Percentiles rank a stretch among this genome's conserved stretches.
Evolutionary conservation across 2,329 filamentous ascomycete genomes (phyloP).

Genomic region (Fusarium piperis): DNA sequence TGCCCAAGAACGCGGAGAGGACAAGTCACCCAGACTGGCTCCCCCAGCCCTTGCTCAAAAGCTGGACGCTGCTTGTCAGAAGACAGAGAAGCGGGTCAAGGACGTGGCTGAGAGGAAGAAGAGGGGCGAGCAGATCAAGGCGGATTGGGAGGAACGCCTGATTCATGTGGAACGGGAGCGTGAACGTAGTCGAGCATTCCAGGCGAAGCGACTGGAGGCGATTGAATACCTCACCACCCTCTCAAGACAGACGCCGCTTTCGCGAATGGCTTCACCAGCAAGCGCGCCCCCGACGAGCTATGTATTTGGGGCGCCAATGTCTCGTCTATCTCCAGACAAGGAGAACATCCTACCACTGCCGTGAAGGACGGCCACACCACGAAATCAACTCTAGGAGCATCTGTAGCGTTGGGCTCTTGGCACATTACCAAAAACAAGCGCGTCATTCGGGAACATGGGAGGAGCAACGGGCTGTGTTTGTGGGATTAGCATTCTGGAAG

Average conservation of each 20-base stretch:
- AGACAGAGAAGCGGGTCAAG: conserved; percentile 56
- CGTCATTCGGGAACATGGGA: neutral
- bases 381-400: neutral
- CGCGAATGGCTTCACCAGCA: conserved; percentile 46
- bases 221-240: conserved; percentile 48
- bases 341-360: conserved; percentile 20
- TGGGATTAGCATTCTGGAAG: conserved; percentile 13
- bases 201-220: conserved; percentile 58
- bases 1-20: conserved; percentile 50
- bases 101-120: conserved; percentile 52
- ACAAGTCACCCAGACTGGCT: conserved; percentile 47
- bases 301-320: conserved; percentile 23
- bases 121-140: conserved; percentile 54
- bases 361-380: neutral
- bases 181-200: conserved; percentile 60
- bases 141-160: conserved; percentile 56
- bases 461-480: conserved; percentile 14
- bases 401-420: neutral
- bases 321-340: conserved; percentile 38
- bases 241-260: conserved; percentile 36
- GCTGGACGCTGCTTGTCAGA: conserved; percentile 60
- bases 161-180: conserved; percentile 57
- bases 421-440: neutral
- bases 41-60: conserved; percentile 52
- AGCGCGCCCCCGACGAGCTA: conserved; percentile 36